Evolutionary conservation across 1,284 basidiomycete species (phyloP), one percentile per base, ranked within the genome.

Genomic region (Trichosporon sp.): DNA sequence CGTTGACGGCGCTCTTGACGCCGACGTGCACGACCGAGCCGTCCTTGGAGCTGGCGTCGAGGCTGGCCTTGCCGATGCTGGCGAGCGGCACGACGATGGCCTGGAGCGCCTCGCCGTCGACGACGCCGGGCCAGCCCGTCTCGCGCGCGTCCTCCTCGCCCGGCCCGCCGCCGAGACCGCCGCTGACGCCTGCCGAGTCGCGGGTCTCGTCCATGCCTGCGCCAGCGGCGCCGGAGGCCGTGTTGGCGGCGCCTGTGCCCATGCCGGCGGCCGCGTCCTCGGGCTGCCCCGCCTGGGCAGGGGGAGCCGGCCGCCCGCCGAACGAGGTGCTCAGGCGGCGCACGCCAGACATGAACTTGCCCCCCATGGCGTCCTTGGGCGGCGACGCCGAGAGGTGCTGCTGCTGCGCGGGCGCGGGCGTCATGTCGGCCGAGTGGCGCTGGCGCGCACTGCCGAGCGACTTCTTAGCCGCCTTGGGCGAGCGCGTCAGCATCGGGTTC

Each of bases 101-200:
- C 25, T 64, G 70, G 9, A 81, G 72, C 32, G 75, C 74, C 53
- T 75, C 51, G 8, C 79, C 79, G 13, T 79, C 68, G 56, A 82
- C 67, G 11, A 77, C 69, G 2, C 77, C 80, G 0, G 80, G 80
- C 76, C 76, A 82, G 15, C 74, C 75, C 7, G 66, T 70, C 73
- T 81, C 80, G n/a, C 47, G 47, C 47, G 47, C 47, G 47, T 51
- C 47, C 21, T 51, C 47, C 47, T 51, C 47, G 21, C 47, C 47
- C 6, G 6, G 11, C 6, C 47, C 47, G 21, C 47, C 47, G 11
- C 47, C 47, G 47, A 51, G 47, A 1, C 38, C 38, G 38, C 38
- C 38, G 8, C 67, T 63, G 42, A 53, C n/a, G 68, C 66, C n/a
- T 34, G 29, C 56, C 25, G 53, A 27, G 53, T 58, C 13, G 13